A percentile compares a stretch with the other conserved stretches of the same genome.
These are phyloP conservation scores for Tulasnella sp. DNA, from an alignment of 768 basidiomycete genomes.

Conservation along the genomic window DNA sequence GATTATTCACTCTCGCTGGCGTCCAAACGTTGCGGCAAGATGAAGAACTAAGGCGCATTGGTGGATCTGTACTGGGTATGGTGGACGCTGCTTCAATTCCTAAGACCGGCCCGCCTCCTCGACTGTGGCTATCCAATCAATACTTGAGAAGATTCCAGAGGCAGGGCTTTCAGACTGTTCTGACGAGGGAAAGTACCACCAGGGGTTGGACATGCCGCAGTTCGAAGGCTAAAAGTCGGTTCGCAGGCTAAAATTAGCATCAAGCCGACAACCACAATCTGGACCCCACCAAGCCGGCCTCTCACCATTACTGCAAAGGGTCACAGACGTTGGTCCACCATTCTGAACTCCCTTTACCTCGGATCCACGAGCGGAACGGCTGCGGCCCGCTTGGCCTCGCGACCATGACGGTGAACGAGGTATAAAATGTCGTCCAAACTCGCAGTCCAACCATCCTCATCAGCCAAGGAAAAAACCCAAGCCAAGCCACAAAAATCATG, in stretches of 20 bases:
- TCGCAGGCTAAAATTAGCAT: not conserved
- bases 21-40: not conserved
- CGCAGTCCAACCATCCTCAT: not conserved
- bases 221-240: not conserved
- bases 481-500: not conserved
- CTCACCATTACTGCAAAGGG: not conserved
- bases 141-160: not conserved
- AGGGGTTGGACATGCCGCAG: not conserved
- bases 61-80: too few species aligned
- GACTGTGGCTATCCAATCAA: not conserved
- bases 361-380: not conserved
- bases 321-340: not conserved
- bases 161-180: not conserved
- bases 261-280: not conserved
- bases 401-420: not conserved
- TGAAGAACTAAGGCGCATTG: too few species aligned
- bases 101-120: not conserved
- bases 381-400: not conserved
- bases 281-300: not conserved
- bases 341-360: not conserved
- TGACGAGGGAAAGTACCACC: not conserved
- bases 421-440: not conserved
- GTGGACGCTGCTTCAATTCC: not conserved
- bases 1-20: not conserved
- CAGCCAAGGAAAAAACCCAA: not conserved